Evolutionary conservation across 73 alveolate species (phyloP).

Genomic region (Paramecium octaurelia): DNA sequence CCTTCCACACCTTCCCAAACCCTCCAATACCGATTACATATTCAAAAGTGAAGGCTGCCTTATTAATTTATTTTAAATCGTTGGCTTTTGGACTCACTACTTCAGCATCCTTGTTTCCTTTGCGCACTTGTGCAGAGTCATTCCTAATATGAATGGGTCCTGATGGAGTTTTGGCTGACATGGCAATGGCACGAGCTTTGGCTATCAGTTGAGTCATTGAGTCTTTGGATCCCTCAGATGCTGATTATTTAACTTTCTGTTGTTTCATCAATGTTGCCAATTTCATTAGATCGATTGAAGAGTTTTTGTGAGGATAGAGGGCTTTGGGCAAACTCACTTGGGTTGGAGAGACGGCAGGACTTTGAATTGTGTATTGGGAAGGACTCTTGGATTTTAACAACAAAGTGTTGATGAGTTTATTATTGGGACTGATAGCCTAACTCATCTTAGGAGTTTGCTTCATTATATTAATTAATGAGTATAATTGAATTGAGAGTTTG

Average conservation of each 20-base stretch:
- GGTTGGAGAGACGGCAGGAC: conserved; percentile 44
- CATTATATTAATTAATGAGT: conserved; percentile 47
- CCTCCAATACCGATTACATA: conserved; percentile 79
- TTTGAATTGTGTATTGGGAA: conserved; percentile 26
- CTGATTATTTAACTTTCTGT: not conserved
- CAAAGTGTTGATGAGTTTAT: not conserved
- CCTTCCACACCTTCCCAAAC: conserved; percentile 83
- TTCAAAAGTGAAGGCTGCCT: conserved; percentile 59
- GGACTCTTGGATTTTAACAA: not conserved
- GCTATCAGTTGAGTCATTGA: conserved; percentile 34
- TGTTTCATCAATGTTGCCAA: conserved; percentile 49
- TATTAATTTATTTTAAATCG: not conserved
- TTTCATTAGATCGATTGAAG: conserved; percentile 29
- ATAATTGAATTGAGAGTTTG: conserved; percentile 79
- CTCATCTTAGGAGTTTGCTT: conserved; percentile 27
- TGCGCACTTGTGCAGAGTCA: conserved; percentile 8
- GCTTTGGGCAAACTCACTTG: conserved; percentile 14
- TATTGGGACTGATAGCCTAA: conserved; percentile 41
- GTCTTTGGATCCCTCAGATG: not conserved
- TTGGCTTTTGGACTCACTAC: not conserved
- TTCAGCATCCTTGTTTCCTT: conserved; percentile 6
- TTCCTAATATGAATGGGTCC: conserved; percentile 35
- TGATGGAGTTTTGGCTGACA: not conserved
- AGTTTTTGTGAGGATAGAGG: conserved; percentile 28
- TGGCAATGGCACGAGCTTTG: conserved; percentile 39